Evolutionary conservation across 495 filamentous ascomycete genomes (phyloP).

Genomic region (Aspergillus cavernicola): DNA sequence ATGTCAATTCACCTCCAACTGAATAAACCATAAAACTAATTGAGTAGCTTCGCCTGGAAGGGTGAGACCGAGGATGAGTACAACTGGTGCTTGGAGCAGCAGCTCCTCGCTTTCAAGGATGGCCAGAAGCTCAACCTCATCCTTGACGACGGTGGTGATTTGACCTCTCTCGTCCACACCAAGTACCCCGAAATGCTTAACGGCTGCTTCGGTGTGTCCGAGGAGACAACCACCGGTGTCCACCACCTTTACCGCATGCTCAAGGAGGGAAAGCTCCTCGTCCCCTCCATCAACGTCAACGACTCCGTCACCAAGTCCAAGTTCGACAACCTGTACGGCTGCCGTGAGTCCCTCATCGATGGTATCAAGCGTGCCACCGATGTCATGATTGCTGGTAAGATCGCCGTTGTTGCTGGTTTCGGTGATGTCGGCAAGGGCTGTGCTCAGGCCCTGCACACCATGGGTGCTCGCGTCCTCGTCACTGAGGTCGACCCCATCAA

Average conservation of each 20-base stretch:
- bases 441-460: slow-evolving; percentile 87
- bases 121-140: slow-evolving; percentile 96
- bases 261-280: slow-evolving; percentile 84
- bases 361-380: slow-evolving; percentile 99
- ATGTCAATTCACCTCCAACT: slow-evolving; percentile 25
- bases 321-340: slow-evolving; percentile 99
- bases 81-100: slow-evolving; percentile 98
- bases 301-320: slow-evolving; percentile 99
- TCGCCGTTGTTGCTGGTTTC: slow-evolving; percentile 94
- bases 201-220: slow-evolving; percentile 95
- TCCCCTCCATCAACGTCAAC: slow-evolving; percentile 99
- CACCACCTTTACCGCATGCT: slow-evolving; percentile 99
- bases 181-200: slow-evolving; percentile 98
- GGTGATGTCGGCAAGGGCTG: slow-evolving; percentile 99
- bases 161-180: slow-evolving; percentile 91
- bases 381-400: slow-evolving; percentile 99
- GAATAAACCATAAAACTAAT: slow-evolving; percentile 8
- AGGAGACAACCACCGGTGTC: slow-evolving; percentile 99
- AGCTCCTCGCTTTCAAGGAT: slow-evolving; percentile 94
- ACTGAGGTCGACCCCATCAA: slow-evolving; percentile 99
- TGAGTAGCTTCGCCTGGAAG: slow-evolving; percentile 88
- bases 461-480: slow-evolving; percentile 95
- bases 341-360: slow-evolving; percentile 96
- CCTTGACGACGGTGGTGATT: slow-evolving; percentile 97
- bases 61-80: slow-evolving; percentile 99